Evolutionary conservation across 2,329 filamentous ascomycete species (phyloP), one percentile per base, ranked within the genome.

Genomic region (Exutisphaerella laricina): DNA sequence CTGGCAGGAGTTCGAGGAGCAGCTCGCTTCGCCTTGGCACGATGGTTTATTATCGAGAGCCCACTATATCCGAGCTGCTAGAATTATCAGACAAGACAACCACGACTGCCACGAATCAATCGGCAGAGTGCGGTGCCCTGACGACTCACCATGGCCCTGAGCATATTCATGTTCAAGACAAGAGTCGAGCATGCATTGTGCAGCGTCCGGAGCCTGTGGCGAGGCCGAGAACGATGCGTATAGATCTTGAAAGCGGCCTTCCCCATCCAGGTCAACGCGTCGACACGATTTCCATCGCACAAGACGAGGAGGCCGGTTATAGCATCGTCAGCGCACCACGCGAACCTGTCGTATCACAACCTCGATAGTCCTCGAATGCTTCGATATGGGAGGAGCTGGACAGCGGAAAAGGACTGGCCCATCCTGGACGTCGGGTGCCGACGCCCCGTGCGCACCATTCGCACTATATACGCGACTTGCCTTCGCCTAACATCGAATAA

Each of bases 21-120:
- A 45, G 44, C 17, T 38, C 41, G 22, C 46, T 33, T 32, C 32
- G 36, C 25, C 23, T 32, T 10, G 46, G 37, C 31, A 42, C 20
- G 23, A n/a, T n/a, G n/a, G n/a, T n/a, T 26, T 41, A 6, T 29
- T 43, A 7, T 33, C 30, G 18, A 45, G 43, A 18, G 31, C 38
- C 7, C 28, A 48, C 14, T 31, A 39, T 6, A 29, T 46, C n/a
- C 12, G 38, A 48, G 18, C 29, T 44, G 21, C 20, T 26, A 2
- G 28, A 37, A 10, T 35, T 31, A 17, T 43, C 34, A 4, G 9
- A 22, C 18, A 38, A 31, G 32, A 37, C 23, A 22, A 17, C n/a
- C 14, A 38, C 32, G 5, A 43, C 22, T 12, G 32, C 16, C 13
- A 29, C 25, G n/a, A 23, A 39, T 5, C 25, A 20, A 4, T 35